Base-by-base conservation (phyloP, 495 filamentous ascomycete genomes). In the Penicillium coffeae region DNA sequence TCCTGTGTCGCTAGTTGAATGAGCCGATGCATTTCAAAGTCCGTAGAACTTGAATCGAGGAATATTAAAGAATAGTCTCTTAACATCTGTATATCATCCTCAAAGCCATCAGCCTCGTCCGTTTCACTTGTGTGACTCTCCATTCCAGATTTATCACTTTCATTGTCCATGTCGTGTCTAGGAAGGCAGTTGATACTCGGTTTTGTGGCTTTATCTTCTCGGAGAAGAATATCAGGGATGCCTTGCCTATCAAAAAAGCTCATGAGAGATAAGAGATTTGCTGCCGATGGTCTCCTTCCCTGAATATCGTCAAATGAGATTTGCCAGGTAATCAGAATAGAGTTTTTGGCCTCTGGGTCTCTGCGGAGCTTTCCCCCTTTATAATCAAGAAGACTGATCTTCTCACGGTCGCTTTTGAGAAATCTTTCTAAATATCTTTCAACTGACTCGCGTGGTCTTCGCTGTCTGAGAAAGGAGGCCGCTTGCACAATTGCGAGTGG, bases 401-500 rank as follows among this genome's bases (percentile, higher is more conserved):
- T 43, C 21, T 43, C 8, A 9, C 44, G 32, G 5, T 53, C 50
- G 43, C 50, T 45, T 32, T 14, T 9, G 15, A 12, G 56, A 42
- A 74, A 75, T 8, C 64, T 44, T 33, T 61, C 33, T 0, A 75
- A 45, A 48, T 79, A 78, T 40, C 63, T 44, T 42, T 45, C 27
- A 37, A 66, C 48, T 9, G 58, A 60, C 36, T 14, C 34, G 3
- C 63, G 40, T 13, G 60, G 61, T 37, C 45, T 45, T 25, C 55
- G 45, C 27, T 58, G 48, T n/a, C 12, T 46, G 37, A n/a, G n/a
- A n/a, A n/a, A n/a, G n/a, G n/a, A n/a, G n/a, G 71, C 70, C 2
- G 73, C 73, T 51, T 80, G 74, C 9, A 60, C 62, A 21, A 79
- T 77, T 8, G 76, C 74, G 6, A 79, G 67, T 16, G 77, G 72